Conservation (phyloP, 306 rosid genomes). For the Vigna reflexopilosa region DNA sequence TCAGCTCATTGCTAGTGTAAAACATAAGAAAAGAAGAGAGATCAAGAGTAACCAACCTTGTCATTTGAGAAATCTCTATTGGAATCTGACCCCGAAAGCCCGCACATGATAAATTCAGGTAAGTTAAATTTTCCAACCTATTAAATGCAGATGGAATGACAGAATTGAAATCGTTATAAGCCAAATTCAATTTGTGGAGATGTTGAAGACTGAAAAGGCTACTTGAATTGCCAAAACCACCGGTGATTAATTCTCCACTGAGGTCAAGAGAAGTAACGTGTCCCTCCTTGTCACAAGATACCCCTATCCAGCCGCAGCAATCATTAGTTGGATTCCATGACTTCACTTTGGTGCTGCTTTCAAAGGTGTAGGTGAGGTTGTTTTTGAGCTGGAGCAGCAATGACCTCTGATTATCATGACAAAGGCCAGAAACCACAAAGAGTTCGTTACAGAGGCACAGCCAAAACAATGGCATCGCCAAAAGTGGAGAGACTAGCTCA, state of each 20-base stretch:
- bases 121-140: constrained; percentile 41
- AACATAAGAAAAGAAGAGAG: constrained; percentile 4
- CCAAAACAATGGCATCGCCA: not conserved
- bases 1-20: not conserved
- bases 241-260: constrained; percentile 44
- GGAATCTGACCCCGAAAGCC: constrained; percentile 55
- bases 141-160: constrained; percentile 49
- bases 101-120: constrained; percentile 49
- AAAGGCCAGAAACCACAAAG: not conserved
- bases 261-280: constrained; percentile 48
- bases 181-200: constrained; percentile 46
- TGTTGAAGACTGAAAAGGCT: constrained; percentile 47
- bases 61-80: constrained; percentile 49
- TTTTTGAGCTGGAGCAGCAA: not conserved
- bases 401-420: not conserved
- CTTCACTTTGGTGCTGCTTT: constrained; percentile 35
- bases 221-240: constrained; percentile 42
- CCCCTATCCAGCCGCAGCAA: constrained; percentile 64
- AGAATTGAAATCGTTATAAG: constrained; percentile 27
- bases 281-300: constrained; percentile 44
- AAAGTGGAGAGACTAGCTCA: not conserved
- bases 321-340: constrained; percentile 45
- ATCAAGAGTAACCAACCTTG: constrained; percentile 54
- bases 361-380: not conserved
- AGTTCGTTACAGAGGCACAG: not conserved